These are phyloP conservation scores for Thecaphora thlaspeos DNA, from an alignment of 1,284 basidiomycete genomes.

Conservation along the genomic window DNA sequence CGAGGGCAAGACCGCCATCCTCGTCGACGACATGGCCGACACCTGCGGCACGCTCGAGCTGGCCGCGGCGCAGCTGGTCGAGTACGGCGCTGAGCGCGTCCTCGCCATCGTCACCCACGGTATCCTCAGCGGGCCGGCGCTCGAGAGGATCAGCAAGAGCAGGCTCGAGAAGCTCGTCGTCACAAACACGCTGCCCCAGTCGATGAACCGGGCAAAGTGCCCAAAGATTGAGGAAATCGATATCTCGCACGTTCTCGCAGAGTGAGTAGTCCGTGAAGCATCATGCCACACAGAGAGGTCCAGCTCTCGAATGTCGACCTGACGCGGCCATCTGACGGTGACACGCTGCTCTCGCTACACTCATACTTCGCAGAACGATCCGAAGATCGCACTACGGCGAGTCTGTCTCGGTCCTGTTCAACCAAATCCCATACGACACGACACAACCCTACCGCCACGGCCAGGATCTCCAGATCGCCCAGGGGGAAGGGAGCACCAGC, in stretches of 20 bases:
- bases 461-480: conserved; percentile 21
- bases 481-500: background rate
- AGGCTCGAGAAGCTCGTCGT: conserved; percentile 88
- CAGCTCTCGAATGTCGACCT: no score
- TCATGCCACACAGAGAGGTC: no score
- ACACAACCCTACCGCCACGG: conserved; percentile 55
- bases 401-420: conserved; percentile 52
- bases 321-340: no score
- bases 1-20: conserved; percentile 86
- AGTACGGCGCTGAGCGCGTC: conserved; percentile 83
- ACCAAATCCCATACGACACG: conserved; percentile 56
- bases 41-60: conserved; percentile 96
- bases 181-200: conserved; percentile 95
- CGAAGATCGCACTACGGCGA: conserved; percentile 68
- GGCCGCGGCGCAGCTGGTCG: conserved; percentile 82
- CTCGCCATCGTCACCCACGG: conserved; percentile 97
- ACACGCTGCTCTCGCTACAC: no score
- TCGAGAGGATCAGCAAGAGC: conserved; percentile 61
- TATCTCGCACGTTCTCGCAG: conserved; percentile 89
- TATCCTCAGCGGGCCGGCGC: conserved; percentile 85
- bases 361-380: conserved; percentile 66
- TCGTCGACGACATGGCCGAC: conserved; percentile 99
- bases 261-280: conserved; percentile 54
- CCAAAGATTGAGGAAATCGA: conserved; percentile 86
- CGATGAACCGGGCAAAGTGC: conserved; percentile 73